Conservation (phyloP, 75 land plant genomes). For the Sequoiadendron giganteum region DNA sequence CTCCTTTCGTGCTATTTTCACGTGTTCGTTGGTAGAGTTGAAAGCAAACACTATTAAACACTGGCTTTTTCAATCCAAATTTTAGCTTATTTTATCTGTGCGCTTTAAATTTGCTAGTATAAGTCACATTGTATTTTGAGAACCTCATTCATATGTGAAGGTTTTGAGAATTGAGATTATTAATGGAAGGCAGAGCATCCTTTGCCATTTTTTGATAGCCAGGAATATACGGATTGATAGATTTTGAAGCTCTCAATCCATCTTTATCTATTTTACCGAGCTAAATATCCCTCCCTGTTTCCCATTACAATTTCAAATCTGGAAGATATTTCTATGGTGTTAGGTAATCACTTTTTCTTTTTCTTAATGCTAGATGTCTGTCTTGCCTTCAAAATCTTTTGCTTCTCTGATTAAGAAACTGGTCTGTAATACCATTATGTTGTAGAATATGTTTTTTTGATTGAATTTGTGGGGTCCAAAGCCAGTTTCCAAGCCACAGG, state of each 20-base stretch:
- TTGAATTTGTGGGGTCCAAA: neutral
- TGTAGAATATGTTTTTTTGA: neutral
- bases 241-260: neutral
- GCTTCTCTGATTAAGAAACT: neutral
- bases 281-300: neutral
- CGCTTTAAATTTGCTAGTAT: too few species aligned
- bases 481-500: neutral
- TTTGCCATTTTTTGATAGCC: neutral
- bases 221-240: too few species aligned
- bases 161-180: neutral
- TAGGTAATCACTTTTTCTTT: neutral
- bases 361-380: neutral
- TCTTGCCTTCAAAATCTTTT: neutral
- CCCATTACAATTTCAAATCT: neutral
- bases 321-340: neutral
- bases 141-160: neutral
- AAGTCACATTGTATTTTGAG: neutral
- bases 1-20: too few species aligned
- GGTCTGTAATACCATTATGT: neutral
- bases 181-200: neutral
- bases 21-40: neutral
- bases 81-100: neutral
- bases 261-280: neutral
- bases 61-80: neutral
- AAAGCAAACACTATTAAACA: neutral